These are phyloP conservation scores for Pyrenophora graminea DNA, from an alignment of 2,329 filamentous ascomycete species.

Conservation along the genomic window DNA sequence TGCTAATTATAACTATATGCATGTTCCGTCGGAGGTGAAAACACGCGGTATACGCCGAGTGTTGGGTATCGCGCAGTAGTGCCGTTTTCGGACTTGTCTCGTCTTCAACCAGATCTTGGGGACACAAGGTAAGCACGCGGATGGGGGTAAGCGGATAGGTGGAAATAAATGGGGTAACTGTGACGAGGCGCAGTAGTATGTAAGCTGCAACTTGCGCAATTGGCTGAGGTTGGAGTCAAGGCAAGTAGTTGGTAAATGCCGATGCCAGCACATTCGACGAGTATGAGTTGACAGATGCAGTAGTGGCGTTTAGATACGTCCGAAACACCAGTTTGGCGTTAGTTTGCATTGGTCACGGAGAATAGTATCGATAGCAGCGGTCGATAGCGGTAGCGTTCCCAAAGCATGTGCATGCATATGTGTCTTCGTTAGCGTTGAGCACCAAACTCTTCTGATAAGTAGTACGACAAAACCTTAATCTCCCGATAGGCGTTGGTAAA, in stretches of 20 bases:
- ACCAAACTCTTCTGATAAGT: constrained; percentile 1
- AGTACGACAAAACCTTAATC: background rate
- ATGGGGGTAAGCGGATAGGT: background rate
- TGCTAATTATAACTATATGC: too few species aligned
- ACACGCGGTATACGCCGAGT: background rate
- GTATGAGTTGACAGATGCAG: background rate
- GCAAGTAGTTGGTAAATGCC: constrained; percentile 7
- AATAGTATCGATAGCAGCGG: constrained; percentile 22
- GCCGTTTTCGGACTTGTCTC: background rate
- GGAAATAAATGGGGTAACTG: too few species aligned
- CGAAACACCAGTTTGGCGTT: background rate
- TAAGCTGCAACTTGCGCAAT: constrained; percentile 3
- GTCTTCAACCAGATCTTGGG: constrained; percentile 1
- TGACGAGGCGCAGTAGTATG: constrained; percentile 2
- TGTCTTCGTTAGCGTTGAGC: background rate
- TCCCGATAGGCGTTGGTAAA: background rate
- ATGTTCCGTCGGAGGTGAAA: too few species aligned
- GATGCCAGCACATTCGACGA: background rate
- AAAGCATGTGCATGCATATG: constrained; percentile 4
- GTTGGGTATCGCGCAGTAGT: constrained; percentile 2
- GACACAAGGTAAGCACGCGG: constrained; percentile 2
- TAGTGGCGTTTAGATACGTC: background rate
- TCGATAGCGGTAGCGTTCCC: constrained; percentile 10
- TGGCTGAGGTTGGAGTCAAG: constrained; percentile 12
- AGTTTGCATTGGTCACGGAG: background rate